Evolutionary conservation across 2,329 filamentous ascomycete species (phyloP), one percentile per base, ranked within the genome.

Genomic region (Aureobasidium sp.): DNA sequence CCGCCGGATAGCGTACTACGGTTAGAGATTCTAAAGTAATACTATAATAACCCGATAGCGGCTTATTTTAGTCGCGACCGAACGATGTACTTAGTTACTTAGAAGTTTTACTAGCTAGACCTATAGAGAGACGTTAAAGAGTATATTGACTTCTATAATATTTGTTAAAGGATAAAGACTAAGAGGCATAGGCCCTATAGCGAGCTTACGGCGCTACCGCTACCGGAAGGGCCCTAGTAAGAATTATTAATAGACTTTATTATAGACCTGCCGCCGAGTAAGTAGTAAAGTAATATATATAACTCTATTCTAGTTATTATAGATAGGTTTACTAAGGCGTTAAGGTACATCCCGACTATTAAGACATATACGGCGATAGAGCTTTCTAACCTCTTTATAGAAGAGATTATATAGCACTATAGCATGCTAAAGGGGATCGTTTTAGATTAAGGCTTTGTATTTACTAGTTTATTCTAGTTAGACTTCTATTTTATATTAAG

Each of bases 381-480:
- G 22, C 22, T 15, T 15, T 14, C 22, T 51, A 51, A 22, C 9
- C 17, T 49, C 27, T 56, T 37, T 27, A 8, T 45, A 36, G 51
- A 62, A 22, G 25, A 57, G 7, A 56, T 62, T 37, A 48, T 49
- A 8, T 15, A 7, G 3, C 12, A 42, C 22, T 62, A 20, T 27
- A 20, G 53, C 2, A n/a, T 62, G 6, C 34, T 27, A 14, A 63
- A 63, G 15, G 48, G 53, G 6, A 63, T 65, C 14, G 17, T 65
- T 14, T 51, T 45, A 29, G 22, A 65, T 51, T 55, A 56, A 56
- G 59, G 57, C 0, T 62, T 27, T 15, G 12, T 66, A 1, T 64
- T 66, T 60, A 65, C 31, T 27, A 56, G 48, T 12, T 11, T 53
- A 34, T 65, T 56, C 22, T 66, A 53, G 61, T 48, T 49, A 20